Evolutionary conservation across 768 basidiomycete species (phyloP).

Genomic region (Artomyces pyxidatus): DNA sequence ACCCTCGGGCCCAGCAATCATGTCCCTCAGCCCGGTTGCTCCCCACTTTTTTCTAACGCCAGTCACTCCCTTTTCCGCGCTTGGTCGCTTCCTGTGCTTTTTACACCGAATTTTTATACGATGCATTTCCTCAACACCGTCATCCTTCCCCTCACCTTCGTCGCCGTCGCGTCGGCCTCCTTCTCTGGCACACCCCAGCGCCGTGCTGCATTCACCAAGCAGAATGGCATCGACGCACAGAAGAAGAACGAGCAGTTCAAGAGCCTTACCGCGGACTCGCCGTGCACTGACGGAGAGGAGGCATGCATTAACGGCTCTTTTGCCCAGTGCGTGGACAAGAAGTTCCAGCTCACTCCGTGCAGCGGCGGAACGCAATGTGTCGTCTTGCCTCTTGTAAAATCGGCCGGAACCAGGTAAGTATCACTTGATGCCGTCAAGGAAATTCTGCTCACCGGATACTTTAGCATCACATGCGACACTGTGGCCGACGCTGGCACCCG

Average conservation of each 20-base stretch:
- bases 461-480: conserved; percentile 22
- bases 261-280: conserved; percentile 19
- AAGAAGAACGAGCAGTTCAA: conserved; percentile 18
- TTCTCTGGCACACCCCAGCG: conserved; percentile 3
- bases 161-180: conserved; percentile 6
- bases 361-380: conserved; percentile 11
- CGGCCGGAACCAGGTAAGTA: conserved; percentile 22
- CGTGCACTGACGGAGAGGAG: conserved; percentile 26
- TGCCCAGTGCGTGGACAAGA: conserved; percentile 17
- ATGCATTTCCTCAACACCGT: conserved; percentile 8
- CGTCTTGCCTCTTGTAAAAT: conserved; percentile 25
- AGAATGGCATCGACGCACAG: conserved; percentile 21
- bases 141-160: background rate
- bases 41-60: background rate
- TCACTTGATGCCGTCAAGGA: background rate
- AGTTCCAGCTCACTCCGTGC: conserved; percentile 15
- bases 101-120: background rate
- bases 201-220: conserved; percentile 14
- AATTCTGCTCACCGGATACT: background rate
- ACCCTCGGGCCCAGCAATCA: background rate
- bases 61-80: conserved; percentile 2
- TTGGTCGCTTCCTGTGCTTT: conserved; percentile 2
- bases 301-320: conserved; percentile 11
- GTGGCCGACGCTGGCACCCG: conserved; percentile 18
- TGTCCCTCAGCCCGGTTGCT: conserved; percentile 1